Percentiles rank a stretch among this genome's conserved stretches.
phyloP scores from a whole-genome alignment of 2,329 filamentous ascomycete species.

The Diaporthe australafricana region DNA sequence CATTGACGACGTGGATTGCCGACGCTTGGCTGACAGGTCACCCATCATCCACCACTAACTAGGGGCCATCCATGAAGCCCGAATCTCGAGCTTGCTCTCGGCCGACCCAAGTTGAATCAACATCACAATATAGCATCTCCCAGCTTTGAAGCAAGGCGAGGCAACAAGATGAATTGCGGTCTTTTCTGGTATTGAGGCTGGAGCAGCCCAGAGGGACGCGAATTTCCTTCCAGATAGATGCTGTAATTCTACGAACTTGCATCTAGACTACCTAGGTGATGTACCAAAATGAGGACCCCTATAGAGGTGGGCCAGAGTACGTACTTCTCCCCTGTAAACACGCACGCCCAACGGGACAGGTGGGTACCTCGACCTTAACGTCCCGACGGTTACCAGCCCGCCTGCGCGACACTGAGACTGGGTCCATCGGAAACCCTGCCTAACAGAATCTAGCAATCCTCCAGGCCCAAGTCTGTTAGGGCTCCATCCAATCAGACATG shows the following conservation, averaged over 20 bases:
- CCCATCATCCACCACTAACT: too few species aligned
- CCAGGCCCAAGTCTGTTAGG: background rate
- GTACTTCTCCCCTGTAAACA: background rate
- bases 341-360: background rate
- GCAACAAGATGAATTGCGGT: background rate
- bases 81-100: background rate
- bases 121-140: background rate
- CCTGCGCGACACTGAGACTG: background rate
- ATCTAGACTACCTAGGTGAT: background rate
- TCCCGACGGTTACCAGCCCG: background rate
- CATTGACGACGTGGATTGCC: background rate
- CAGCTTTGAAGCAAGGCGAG: background rate
- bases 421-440: background rate
- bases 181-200: background rate
- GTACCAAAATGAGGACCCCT: background rate
- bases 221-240: background rate
- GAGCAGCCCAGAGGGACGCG: background rate
- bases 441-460: background rate
- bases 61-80: background rate
- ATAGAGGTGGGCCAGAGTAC: background rate
- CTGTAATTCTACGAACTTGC: background rate
- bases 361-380: background rate
- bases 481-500: constrained; percentile 1
- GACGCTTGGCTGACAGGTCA: background rate
- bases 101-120: background rate